phyloP scores from a whole-genome alignment of 2,329 filamentous ascomycete genomes.

The Pseudocercospora vitis region DNA sequence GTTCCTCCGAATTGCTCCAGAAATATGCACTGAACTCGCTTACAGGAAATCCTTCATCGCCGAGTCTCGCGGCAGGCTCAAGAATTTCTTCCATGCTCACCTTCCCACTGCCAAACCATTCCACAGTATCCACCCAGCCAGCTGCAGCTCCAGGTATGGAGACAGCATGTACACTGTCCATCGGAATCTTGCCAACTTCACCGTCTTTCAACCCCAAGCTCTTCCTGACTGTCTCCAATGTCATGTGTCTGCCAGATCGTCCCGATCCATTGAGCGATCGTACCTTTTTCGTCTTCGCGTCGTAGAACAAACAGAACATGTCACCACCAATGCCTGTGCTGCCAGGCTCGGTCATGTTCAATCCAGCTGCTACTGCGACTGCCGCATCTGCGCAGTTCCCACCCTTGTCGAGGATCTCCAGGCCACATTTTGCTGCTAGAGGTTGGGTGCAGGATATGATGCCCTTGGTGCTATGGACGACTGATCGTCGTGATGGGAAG shows the following conservation, averaged over 20 bases:
- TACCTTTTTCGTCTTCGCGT: conserved; percentile 77
- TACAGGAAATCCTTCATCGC: conserved; percentile 86
- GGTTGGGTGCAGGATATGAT: conserved; percentile 91
- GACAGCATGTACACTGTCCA: conserved; percentile 73
- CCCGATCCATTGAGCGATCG: conserved; percentile 90
- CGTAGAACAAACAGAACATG: conserved; percentile 93
- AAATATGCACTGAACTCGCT: conserved; percentile 71
- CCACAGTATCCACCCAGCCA: conserved; percentile 87
- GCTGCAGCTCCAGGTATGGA: conserved; percentile 89
- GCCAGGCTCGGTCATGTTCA: conserved; percentile 91
- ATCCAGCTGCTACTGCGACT: conserved; percentile 84
- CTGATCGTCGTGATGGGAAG: conserved; percentile 80
- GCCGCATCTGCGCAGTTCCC: conserved; percentile 98
- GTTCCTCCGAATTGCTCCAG: conserved; percentile 67
- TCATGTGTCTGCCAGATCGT: conserved; percentile 69
- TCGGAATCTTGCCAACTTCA: conserved; percentile 63
- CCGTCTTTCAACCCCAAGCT: conserved; percentile 66
- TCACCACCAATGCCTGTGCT: conserved; percentile 96
- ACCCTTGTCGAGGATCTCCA: conserved; percentile 79
- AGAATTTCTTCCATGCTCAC: conserved; percentile 75
- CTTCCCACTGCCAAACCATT: conserved; percentile 86
- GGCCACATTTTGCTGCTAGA: conserved; percentile 81
- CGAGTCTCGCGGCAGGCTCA: conserved; percentile 77
- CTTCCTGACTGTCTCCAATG: conserved; percentile 67
- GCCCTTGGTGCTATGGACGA: conserved; percentile 88